Base-by-base conservation (phyloP, 2,329 filamentous ascomycete genomes). In the Ceratocystiopsis sp. region DNA sequence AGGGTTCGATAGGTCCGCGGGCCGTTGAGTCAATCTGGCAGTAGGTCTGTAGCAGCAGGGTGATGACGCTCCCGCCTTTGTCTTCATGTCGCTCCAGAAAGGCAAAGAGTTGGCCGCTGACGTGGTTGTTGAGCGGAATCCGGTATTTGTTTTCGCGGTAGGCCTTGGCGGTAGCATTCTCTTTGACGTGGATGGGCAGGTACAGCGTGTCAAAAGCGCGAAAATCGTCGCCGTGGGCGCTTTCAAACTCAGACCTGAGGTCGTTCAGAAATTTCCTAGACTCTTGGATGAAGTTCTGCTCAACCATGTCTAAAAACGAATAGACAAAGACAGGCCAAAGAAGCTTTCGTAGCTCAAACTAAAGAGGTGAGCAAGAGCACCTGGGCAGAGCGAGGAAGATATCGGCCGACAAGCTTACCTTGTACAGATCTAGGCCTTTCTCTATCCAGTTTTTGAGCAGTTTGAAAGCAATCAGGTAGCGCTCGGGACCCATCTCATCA, bases 271-370 rank as follows among this genome's bases (percentile, higher is more conserved):
- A 89, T 2, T 70, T 65, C 50, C 82, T 78, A 14, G 79, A 77
- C 46, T 93, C 84, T 35, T 74, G 73, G 2, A 73, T 64, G 52
- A 81, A 86, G 49, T 76, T 77, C 46, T 84, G 75, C 33, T 68
- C 68, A 25, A 93, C 72, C 44, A 96, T 72, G 45, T 84, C 78
- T 21, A 98, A 67, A 56, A 83, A 95, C 0, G 84, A 91, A 60
- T 98, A 93, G 41, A 96, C 83, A 55, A 95, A 96, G 1, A 93
- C 65, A 0, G 91, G 91, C 86, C 91, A 98, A 15, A 94, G 64
- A 4, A 96, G 67, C 51, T 93, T 86, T 46, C 76, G 73, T 3
- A 98, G 68, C 62, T 98, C 91, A 38, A 89, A 85, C 76, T 87
- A 48, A 34, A 59, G 50, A 29, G 14, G 25, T 18, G 14, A 12